A percentile compares a stretch with the other conserved stretches of the same genome.
Evolutionary conservation across 2,329 filamentous ascomycete genomes (phyloP).

Genomic region (Monosporascus sp.): DNA sequence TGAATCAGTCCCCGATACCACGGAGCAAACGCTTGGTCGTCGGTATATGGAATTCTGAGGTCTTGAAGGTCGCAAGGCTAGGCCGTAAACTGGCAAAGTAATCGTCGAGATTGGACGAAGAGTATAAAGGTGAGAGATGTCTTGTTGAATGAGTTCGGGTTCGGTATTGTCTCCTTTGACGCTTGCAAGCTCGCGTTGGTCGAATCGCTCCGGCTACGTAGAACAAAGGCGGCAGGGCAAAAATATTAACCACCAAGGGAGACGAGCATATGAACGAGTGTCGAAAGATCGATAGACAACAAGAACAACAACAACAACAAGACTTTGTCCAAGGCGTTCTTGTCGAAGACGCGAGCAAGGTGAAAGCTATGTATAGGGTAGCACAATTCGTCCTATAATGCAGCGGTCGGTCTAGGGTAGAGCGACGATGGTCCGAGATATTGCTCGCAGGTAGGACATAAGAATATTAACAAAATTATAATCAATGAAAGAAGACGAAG

Average conservation of each 20-base stretch:
- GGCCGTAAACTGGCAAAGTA: background rate
- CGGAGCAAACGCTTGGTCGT: constrained; percentile 16
- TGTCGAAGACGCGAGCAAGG: constrained; percentile 2
- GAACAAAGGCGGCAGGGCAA: constrained; percentile 24
- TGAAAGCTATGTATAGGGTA: background rate
- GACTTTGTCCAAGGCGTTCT: constrained; percentile 13
- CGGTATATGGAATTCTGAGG: background rate
- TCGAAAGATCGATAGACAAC: constrained; percentile 18
- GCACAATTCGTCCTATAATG: background rate
- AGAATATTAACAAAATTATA: constrained; percentile 29
- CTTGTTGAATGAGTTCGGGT: constrained; percentile 7
- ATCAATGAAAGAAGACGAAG: constrained; percentile 28
- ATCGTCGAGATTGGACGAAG: background rate
- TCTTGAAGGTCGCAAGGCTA: background rate
- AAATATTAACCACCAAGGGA: constrained; percentile 23
- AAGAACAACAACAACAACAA: constrained; percentile 27
- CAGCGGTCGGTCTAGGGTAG: constrained; percentile 8
- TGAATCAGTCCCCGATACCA: constrained; percentile 13
- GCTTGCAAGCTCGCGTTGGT: background rate
- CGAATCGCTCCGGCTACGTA: constrained; percentile 18
- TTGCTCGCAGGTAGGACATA: constrained; percentile 18
- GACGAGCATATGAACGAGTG: constrained; percentile 21
- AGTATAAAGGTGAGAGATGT: background rate
- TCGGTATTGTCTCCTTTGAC: constrained; percentile 18
- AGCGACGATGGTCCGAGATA: constrained; percentile 9